phyloP scores from a whole-genome alignment of 768 basidiomycete species.

The Heimioporus sp. region DNA sequence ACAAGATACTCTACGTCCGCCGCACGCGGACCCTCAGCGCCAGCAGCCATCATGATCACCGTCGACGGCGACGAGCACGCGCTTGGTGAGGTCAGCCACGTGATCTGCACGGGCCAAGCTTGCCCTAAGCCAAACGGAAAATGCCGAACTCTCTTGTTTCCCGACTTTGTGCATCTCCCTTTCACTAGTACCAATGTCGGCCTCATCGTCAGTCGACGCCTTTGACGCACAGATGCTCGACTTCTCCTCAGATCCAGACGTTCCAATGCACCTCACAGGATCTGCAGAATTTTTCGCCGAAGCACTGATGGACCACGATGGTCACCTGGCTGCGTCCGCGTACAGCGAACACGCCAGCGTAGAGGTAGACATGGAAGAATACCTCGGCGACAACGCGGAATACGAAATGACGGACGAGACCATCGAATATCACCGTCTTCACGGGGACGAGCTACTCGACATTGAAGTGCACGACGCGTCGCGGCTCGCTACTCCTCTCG shows the following conservation, averaged over 20 bases:
- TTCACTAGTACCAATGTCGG: slow-evolving; percentile 22
- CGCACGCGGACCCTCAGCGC: slow-evolving; percentile 28
- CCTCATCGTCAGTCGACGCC: slow-evolving; percentile 39
- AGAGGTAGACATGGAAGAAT: slow-evolving; percentile 68
- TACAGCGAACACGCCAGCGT: slow-evolving; percentile 41
- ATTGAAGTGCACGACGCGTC: slow-evolving; percentile 43
- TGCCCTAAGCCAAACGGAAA: slow-evolving; percentile 28
- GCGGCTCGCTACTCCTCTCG: slow-evolving; percentile 28
- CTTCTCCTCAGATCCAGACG: slow-evolving; percentile 54
- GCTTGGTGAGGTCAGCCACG: slow-evolving; percentile 13
- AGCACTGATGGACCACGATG: slow-evolving; percentile 61
- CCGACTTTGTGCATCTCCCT: slow-evolving; percentile 14
- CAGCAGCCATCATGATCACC: slow-evolving; percentile 14
- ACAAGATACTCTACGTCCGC: slow-evolving; percentile 67
- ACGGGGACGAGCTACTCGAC: slow-evolving; percentile 33
- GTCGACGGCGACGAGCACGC: slow-evolving; percentile 2
- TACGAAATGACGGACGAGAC: slow-evolving; percentile 43
- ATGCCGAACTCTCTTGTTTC: slow-evolving; percentile 14
- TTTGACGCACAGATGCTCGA: slow-evolving; percentile 68
- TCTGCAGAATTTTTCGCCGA: slow-evolving; percentile 51
- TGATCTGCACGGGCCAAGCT: slow-evolving; percentile 31
- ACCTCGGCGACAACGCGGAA: slow-evolving; percentile 46
- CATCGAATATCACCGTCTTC: slow-evolving; percentile 19
- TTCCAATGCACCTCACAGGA: slow-evolving; percentile 50
- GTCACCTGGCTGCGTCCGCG: slow-evolving; percentile 23